Percentiles rank a stretch among this genome's conserved stretches.
These are phyloP conservation scores for Trifolium repens DNA, from an alignment of 306 rosid genomes.

Conservation along the genomic window DNA sequence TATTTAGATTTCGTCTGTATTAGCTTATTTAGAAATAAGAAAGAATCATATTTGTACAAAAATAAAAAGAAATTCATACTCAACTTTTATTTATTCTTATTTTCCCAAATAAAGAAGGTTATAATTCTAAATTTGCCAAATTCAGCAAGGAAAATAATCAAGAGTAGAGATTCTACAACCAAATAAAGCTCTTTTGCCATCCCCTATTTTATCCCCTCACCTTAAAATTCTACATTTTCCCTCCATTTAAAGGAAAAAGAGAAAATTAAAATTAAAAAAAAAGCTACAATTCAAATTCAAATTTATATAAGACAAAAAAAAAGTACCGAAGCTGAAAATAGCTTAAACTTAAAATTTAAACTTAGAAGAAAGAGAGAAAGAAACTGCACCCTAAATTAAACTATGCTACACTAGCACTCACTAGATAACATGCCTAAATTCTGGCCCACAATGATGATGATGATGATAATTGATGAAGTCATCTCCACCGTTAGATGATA, in stretches of 20 bases:
- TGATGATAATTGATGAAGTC: conserved; percentile 70
- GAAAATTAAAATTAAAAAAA: conserved; percentile 9
- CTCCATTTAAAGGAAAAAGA: conserved; percentile 24
- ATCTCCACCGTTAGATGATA: conserved; percentile 81
- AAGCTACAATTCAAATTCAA: conserved; percentile 51
- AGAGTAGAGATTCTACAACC: conserved; percentile 42
- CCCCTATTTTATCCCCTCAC: conserved; percentile 24
- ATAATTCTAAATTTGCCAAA: conserved; percentile 54
- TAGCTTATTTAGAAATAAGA: no score
- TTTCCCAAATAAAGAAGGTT: conserved; percentile 7
- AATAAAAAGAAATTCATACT: background rate
- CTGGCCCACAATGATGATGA: conserved; percentile 57
- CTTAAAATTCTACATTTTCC: conserved; percentile 42
- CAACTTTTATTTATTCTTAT: background rate
- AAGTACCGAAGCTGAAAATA: conserved; percentile 21
- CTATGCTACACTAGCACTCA: conserved; percentile 45
- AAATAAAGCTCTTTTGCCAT: conserved; percentile 36
- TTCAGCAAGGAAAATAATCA: conserved; percentile 50
- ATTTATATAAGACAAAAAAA: conserved; percentile 44
- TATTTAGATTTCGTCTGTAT: background rate
- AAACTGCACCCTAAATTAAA: conserved; percentile 50
- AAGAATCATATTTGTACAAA: background rate
- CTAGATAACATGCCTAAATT: conserved; percentile 72
- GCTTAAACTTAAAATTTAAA: conserved; percentile 33
- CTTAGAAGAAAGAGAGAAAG: background rate